Conservation (phyloP, 164 flowering plant species). For the Tetracentron sinense region DNA sequence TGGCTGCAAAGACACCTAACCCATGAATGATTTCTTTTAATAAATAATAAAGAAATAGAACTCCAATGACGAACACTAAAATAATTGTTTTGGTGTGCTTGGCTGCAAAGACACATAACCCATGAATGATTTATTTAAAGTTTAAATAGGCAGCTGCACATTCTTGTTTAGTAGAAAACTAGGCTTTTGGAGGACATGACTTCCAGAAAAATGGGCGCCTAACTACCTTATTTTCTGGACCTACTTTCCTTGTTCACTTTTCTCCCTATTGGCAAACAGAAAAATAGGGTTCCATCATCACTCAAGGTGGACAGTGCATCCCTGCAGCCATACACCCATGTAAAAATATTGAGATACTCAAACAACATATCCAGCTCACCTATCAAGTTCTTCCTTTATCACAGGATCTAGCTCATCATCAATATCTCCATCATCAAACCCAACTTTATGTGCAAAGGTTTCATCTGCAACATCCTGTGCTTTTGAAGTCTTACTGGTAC, state of each 20-base stretch:
- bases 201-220: background rate
- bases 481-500: slow-evolving; percentile 30
- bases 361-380: slow-evolving; percentile 36
- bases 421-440: slow-evolving; percentile 62
- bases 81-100: background rate
- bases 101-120: background rate
- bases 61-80: too few species aligned
- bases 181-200: background rate
- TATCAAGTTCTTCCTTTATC: slow-evolving; percentile 72
- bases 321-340: background rate
- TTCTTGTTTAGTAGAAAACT: background rate
- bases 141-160: background rate
- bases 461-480: slow-evolving; percentile 30
- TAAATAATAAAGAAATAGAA: too few species aligned
- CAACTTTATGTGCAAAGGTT: slow-evolving; percentile 37
- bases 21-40: too few species aligned
- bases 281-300: background rate
- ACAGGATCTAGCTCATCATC: slow-evolving; percentile 87
- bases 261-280: background rate
- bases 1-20: too few species aligned
- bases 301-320: background rate
- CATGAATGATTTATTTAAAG: too few species aligned
- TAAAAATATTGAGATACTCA: background rate
- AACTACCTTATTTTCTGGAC: background rate
- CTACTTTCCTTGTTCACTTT: background rate